A percentile compares a stretch with the other conserved stretches of the same genome.
Evolutionary conservation across 768 basidiomycete species (phyloP).

Genomic region (Amanita inopinata): DNA sequence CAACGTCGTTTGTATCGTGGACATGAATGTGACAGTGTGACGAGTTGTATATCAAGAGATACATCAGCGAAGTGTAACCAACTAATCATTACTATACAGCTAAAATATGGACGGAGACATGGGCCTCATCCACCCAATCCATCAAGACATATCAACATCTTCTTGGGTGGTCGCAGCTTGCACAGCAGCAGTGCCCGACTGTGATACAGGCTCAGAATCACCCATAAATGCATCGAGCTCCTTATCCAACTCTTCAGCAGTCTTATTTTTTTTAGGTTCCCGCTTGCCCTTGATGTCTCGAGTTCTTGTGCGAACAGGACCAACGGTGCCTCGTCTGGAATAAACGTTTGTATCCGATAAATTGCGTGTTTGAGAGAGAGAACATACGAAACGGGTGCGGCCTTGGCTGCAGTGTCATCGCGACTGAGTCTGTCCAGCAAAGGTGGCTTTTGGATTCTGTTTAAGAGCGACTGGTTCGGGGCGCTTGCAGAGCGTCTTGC

Average conservation of each 20-base stretch:
- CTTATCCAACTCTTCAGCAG: constrained; percentile 76
- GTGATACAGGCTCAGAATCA: constrained; percentile 30
- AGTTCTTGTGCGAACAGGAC: constrained; percentile 40
- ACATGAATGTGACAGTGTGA: constrained; percentile 1
- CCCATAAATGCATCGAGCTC: constrained; percentile 86
- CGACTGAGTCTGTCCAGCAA: constrained; percentile 54
- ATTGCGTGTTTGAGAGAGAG: constrained; percentile 1
- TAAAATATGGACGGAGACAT: constrained; percentile 1
- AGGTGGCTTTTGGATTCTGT: constrained; percentile 67
- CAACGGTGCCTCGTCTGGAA: constrained; percentile 26
- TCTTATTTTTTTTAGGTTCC: constrained; percentile 47
- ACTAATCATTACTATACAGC: constrained; percentile 3
- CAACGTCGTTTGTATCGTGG: constrained; percentile 15
- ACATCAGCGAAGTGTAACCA: not conserved
- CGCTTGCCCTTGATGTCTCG: constrained; percentile 21
- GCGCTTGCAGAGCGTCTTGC: constrained; percentile 42
- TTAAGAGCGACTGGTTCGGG: constrained; percentile 55
- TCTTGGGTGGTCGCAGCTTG: constrained; percentile 15
- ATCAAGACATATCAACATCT: constrained; percentile 45
- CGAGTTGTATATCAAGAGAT: not conserved
- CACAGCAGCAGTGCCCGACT: constrained; percentile 9
- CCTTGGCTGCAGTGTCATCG: constrained; percentile 30
- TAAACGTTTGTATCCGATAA: not conserved
- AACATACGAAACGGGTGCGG: constrained; percentile 29
- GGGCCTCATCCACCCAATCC: not conserved